Evolutionary conservation across 73 alveolate species (phyloP), one percentile per base, ranked within the genome.

Genomic region (Tetrahymena elliotti): DNA sequence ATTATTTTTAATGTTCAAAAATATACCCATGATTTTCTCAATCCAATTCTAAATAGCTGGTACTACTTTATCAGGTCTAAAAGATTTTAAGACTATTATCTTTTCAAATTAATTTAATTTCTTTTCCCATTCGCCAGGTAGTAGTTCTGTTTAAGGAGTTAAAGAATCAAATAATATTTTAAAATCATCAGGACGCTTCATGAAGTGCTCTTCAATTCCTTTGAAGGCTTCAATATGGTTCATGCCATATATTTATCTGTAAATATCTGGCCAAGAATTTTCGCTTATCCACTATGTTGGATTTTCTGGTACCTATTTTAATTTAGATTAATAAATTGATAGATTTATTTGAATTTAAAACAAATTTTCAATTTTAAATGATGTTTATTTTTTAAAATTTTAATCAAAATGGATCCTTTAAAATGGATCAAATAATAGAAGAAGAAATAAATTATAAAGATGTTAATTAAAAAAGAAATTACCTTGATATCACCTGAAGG

Each of bases 261-360:
- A 98, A 83, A 98, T 97, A 54, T 98, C 98, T n/a, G 98, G 99
- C 99, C 99, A 98, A 93, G 98, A 99, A 52, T 97, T 97, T 84
- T 98, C 99, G 52, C 98, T 98, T 11, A 98, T 97, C 99, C 99
- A 98, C 83, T 97, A 98, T 34, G 99, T 98, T 4, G 99, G 99
- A 96, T 98, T 98, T 37, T 95, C 94, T 22, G 98, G 99, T 4
- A 97, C 97, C 83, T 68, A 47, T 47, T 47, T 68, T 24, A 27
- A 18, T 68, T 68, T 27, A 40, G 8, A 40, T 40, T 40, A 40
- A 40, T 40, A 40, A 40, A 40, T 40, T 10, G 15, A 40, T 40
- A 10, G 54, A 10, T 40, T 40, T 10, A 40, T 40, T 10, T 40
- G 54, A 40, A 10, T 40, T 40, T 10, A n/a, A n/a, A n/a, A n/a